Evolutionary conservation across 164 flowering plant species (phyloP).

Genomic region (Dillenia suffruticosa): DNA sequence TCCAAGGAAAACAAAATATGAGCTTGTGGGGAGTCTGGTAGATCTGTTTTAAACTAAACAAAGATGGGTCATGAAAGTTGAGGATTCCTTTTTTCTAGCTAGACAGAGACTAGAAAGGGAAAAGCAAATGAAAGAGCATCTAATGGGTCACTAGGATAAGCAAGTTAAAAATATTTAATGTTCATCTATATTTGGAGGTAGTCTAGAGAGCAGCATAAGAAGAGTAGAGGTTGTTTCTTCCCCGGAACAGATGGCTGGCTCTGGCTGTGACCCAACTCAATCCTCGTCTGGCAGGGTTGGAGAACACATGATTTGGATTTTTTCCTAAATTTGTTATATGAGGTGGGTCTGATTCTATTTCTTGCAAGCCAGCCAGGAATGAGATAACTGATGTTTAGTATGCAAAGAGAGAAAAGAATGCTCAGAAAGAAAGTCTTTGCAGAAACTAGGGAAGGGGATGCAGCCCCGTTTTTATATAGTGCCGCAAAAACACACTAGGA

Average conservation of each 20-base stretch:
- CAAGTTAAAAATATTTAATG: neutral
- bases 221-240: no score
- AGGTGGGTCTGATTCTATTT: no score
- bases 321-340: no score
- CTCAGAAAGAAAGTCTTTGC: no score
- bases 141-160: constrained; percentile 18
- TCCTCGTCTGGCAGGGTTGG: neutral
- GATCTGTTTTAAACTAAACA: constrained; percentile 2
- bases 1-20: neutral
- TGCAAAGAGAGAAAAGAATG: no score
- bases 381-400: no score
- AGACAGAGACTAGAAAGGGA: constrained; percentile 9
- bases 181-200: neutral
- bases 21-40: constrained; percentile 1
- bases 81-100: constrained; percentile 10
- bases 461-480: no score
- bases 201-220: neutral
- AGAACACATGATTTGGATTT: no score
- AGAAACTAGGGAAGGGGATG: no score
- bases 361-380: no score
- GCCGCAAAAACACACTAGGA: no score
- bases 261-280: neutral
- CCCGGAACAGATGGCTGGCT: neutral
- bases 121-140: constrained; percentile 12
- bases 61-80: constrained; percentile 8